Evolutionary conservation across 257 asterid species (phyloP).

Genomic region (Scutellaria barbata): DNA sequence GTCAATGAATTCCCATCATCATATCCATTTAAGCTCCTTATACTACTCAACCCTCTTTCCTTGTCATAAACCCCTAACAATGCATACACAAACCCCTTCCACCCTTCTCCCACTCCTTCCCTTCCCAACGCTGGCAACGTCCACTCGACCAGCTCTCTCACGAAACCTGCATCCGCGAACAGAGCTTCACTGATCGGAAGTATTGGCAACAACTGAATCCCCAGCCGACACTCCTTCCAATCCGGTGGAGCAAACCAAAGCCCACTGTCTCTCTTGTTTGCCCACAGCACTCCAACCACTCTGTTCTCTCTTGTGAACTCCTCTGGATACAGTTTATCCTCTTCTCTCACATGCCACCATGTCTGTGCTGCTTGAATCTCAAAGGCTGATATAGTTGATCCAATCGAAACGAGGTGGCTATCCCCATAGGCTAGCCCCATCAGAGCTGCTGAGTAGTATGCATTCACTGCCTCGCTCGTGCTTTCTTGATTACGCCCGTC

Average conservation of each 20-base stretch:
- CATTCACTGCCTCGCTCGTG: slow-evolving; percentile 93
- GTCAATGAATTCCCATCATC: slow-evolving; percentile 87
- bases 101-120: slow-evolving; percentile 94
- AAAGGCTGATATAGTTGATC: slow-evolving; percentile 72
- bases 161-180: slow-evolving; percentile 66
- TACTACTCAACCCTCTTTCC: slow-evolving; percentile 54
- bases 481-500: slow-evolving; percentile 96
- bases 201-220: slow-evolving; percentile 82
- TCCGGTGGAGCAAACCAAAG: slow-evolving; percentile 93
- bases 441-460: slow-evolving; percentile 90
- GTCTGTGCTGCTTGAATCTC: slow-evolving; percentile 83
- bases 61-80: slow-evolving; percentile 77
- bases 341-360: slow-evolving; percentile 90
- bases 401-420: slow-evolving; percentile 72
- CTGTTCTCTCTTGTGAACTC: slow-evolving; percentile 70
- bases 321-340: slow-evolving; percentile 50
- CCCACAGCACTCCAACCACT: slow-evolving; percentile 88
- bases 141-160: slow-evolving; percentile 74
- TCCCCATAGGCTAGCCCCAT: slow-evolving; percentile 95
- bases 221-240: slow-evolving; percentile 81
- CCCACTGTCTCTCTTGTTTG: slow-evolving; percentile 80
- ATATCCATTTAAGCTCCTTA: slow-evolving; percentile 56
- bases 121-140: slow-evolving; percentile 70
- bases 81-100: slow-evolving; percentile 89
- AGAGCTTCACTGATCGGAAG: slow-evolving; percentile 75